Evolutionary conservation across 352 stramenopile genomes (phyloP).

Genomic region (Phytopythium mirpurense): DNA sequence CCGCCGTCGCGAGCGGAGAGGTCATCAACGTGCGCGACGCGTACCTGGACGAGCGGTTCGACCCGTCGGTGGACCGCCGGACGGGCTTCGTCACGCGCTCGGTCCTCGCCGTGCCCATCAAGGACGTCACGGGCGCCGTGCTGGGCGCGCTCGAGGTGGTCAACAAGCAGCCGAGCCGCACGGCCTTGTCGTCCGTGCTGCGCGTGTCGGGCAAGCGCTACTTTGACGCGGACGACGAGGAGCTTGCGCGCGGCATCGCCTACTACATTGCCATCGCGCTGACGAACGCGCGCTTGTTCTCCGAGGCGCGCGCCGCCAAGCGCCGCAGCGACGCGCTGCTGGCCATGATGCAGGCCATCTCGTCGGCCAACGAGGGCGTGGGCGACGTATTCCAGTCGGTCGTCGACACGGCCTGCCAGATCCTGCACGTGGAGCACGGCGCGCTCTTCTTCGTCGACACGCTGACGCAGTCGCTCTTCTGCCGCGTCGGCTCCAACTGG

Average conservation of each 20-base stretch:
- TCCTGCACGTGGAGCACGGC: constrained; percentile 53
- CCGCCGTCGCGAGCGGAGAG: constrained; percentile 58
- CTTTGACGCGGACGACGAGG: constrained; percentile 69
- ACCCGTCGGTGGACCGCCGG: constrained; percentile 39
- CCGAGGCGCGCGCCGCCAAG: constrained; percentile 45
- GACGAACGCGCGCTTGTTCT: constrained; percentile 62
- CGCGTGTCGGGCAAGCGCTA: constrained; percentile 41
- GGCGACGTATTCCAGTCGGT: constrained; percentile 37
- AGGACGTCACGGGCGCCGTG: constrained; percentile 57
- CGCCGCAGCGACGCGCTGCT: constrained; percentile 63
- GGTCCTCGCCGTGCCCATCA: constrained; percentile 80
- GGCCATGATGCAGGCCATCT: constrained; percentile 51
- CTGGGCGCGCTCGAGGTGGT: constrained; percentile 64
- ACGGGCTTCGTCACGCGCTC: constrained; percentile 66
- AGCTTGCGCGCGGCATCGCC: constrained; percentile 52
- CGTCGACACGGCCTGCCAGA: constrained; percentile 39
- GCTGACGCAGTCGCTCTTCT: constrained; percentile 60
- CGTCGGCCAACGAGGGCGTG: constrained; percentile 41
- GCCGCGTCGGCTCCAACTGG: constrained; percentile 55
- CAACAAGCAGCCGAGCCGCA: constrained; percentile 30
- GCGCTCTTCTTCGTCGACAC: constrained; percentile 79
- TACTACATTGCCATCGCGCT: constrained; percentile 65
- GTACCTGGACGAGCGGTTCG: constrained; percentile 62
- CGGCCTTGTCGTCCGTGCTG: constrained; percentile 4
- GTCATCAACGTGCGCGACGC: constrained; percentile 76